Evolutionary conservation across 768 basidiomycete genomes (phyloP), one percentile per base, ranked within the genome.

Genomic region (Rhizopogon sp.): DNA sequence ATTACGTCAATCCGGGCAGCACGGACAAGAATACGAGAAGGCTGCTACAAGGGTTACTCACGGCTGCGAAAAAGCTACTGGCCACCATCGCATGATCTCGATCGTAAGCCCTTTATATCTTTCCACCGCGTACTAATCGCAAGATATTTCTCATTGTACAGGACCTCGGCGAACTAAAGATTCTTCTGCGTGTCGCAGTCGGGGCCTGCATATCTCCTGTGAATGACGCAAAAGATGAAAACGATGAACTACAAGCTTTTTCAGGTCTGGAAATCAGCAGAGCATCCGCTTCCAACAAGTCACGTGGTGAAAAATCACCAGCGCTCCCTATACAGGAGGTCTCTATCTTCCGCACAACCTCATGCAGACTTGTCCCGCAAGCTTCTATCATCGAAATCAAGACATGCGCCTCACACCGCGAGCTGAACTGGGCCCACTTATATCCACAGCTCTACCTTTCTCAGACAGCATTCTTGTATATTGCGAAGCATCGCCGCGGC

Each of bases 361-460:
- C 66, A 3, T 68, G 64, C 22, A 16, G 62, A 7, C 56, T 70
- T 31, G 67, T 72, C 16, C 68, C 73, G 6, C 76, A 77, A 47
- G 58, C 65, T 0, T 53, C 64, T 39, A 28, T 76, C 52, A 57
- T 73, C 54, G 74, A 74, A 49, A 58, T 75, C 42, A 63, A 65
- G 40, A 74, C 76, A 40, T 41, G 66, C 20, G 60, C 66, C 1
- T 31, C 42, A 6, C 41, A 55, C 29, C 57, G 62, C 5, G 64
- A 67, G 6, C 72, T 72, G 56, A 72, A 84, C 60, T 88, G 85
- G 85, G 70, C 62, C 28, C 82, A 87, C 10, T 70, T 72, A 2
- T 88, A 82, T 65, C 79, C 83, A 0, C 87, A 88, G 62, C 69
- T 89, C 11, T 84, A 78, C 64, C 76, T 90, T 51, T 87, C 87